Conservation (phyloP, 192 early-diverging fungal genomes). For the Coemansia sp. region DNA sequence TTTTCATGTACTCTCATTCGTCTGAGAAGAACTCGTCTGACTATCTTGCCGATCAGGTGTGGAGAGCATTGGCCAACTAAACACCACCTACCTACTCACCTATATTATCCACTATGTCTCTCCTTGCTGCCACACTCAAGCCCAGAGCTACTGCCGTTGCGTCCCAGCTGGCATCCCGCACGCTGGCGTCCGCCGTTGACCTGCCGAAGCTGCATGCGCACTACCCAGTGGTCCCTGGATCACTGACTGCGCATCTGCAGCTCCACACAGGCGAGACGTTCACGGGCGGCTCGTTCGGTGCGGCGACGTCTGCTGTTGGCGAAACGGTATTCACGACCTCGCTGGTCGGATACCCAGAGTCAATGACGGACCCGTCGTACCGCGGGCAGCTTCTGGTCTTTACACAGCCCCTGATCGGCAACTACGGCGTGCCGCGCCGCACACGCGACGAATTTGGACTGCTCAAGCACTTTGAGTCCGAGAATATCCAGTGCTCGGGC, state of each 20-base stretch:
- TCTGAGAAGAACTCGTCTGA: constrained; percentile 84
- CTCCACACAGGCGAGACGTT: constrained; percentile 82
- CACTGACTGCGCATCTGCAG: constrained; percentile 64
- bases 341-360: constrained; percentile 94
- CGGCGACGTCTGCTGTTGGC: constrained; percentile 67
- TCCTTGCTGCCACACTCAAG: constrained; percentile 9
- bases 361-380: constrained; percentile 98
- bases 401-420: constrained; percentile 94
- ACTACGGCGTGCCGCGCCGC: constrained; percentile 88
- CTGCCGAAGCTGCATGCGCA: constrained; percentile 33
- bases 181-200: constrained; percentile 38
- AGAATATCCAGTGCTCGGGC: constrained; percentile 80
- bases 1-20: constrained; percentile 77
- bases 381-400: constrained; percentile 93
- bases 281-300: constrained; percentile 85
- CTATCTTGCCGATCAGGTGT: constrained; percentile 85
- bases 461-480: constrained; percentile 83
- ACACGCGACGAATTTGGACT: constrained; percentile 79
- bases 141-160: background rate
- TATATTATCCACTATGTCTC: constrained; percentile 21
- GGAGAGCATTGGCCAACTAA: constrained; percentile 42
- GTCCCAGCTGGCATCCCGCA: constrained; percentile 31
- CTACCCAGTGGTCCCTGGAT: constrained; percentile 58
- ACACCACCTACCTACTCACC: background rate
- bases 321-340: constrained; percentile 96